Evolutionary conservation across 331 rosid species (phyloP).

Genomic region (Saraca asoca): DNA sequence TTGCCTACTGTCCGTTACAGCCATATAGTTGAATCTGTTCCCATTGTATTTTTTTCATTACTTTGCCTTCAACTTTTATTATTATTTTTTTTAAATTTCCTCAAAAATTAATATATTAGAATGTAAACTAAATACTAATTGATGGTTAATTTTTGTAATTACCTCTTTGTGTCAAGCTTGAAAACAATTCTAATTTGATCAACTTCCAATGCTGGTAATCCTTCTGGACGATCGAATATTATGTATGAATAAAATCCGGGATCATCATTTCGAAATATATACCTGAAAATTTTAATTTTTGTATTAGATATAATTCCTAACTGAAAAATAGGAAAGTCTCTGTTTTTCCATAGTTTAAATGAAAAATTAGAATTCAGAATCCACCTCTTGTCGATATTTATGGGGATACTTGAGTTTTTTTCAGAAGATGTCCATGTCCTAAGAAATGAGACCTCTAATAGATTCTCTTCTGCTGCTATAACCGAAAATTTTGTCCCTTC

Average conservation of each 20-base stretch:
- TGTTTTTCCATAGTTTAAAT: background rate
- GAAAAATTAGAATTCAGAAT: background rate
- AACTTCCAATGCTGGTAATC: constrained; percentile 52
- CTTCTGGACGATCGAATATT: constrained; percentile 52
- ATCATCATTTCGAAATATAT: constrained; percentile 52
- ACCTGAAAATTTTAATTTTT: constrained; percentile 40
- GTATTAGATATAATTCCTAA: background rate
- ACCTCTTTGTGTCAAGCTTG: constrained; percentile 58
- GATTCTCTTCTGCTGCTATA: constrained; percentile 33
- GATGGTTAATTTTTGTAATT: background rate
- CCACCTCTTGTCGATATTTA: constrained; percentile 74
- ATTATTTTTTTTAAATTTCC: background rate
- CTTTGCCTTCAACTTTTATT: background rate
- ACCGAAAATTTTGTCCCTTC: constrained; percentile 46
- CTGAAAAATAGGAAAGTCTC: background rate
- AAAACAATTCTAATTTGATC: constrained; percentile 60
- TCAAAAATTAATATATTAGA: background rate
- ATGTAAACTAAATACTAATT: background rate
- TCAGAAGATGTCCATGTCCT: constrained; percentile 48
- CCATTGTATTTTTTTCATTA: background rate
- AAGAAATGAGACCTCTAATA: constrained; percentile 71
- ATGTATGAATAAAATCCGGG: constrained; percentile 72
- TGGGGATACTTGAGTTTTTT: constrained; percentile 37
- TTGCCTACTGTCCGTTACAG: constrained; percentile 55
- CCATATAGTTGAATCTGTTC: constrained; percentile 68